These are phyloP conservation scores for Pichia californica DNA, from an alignment of 805 yeast genomes.

Conservation along the genomic window DNA sequence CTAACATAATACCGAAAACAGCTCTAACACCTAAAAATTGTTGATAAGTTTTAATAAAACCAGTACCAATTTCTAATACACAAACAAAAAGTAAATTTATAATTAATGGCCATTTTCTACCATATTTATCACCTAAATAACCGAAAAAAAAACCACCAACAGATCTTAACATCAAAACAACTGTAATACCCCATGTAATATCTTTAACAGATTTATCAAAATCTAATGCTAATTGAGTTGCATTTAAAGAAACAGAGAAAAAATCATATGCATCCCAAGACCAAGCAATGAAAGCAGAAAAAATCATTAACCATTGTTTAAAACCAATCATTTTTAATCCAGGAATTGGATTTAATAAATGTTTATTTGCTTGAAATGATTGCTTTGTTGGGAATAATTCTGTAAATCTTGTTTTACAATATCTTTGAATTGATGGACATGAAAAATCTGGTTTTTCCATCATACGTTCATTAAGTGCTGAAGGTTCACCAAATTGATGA, in stretches of 20 bases:
- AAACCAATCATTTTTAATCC: slow-evolving; percentile 42
- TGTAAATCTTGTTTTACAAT: slow-evolving; percentile 41
- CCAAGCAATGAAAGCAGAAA: slow-evolving; percentile 53
- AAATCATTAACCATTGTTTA: slow-evolving; percentile 52
- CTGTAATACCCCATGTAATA: slow-evolving; percentile 61
- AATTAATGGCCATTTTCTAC: slow-evolving; percentile 54
- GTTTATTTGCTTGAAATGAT: slow-evolving; percentile 30
- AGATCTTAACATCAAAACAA: slow-evolving; percentile 62
- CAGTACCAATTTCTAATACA: slow-evolving; percentile 55
- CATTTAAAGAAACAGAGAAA: slow-evolving; percentile 51
- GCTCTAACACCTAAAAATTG: slow-evolving; percentile 61
- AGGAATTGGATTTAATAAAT: slow-evolving; percentile 57
- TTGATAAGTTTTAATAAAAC: slow-evolving; percentile 48
- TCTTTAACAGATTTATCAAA: slow-evolving; percentile 41
- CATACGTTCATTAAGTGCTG: not conserved
- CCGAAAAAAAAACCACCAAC: slow-evolving; percentile 63
- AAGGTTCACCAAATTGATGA: not conserved
- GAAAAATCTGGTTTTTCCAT: slow-evolving; percentile 29
- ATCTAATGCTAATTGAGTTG: slow-evolving; percentile 38
- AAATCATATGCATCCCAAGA: slow-evolving; percentile 63
- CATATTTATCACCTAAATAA: slow-evolving; percentile 50
- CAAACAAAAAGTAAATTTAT: slow-evolving; percentile 40
- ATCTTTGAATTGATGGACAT: slow-evolving; percentile 27
- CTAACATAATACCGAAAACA: slow-evolving; percentile 54
- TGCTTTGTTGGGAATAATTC: slow-evolving; percentile 43